Evolutionary conservation across 1,284 basidiomycete species (phyloP), one percentile per base, ranked within the genome.

Genomic region (Leucoagaricus sp.): DNA sequence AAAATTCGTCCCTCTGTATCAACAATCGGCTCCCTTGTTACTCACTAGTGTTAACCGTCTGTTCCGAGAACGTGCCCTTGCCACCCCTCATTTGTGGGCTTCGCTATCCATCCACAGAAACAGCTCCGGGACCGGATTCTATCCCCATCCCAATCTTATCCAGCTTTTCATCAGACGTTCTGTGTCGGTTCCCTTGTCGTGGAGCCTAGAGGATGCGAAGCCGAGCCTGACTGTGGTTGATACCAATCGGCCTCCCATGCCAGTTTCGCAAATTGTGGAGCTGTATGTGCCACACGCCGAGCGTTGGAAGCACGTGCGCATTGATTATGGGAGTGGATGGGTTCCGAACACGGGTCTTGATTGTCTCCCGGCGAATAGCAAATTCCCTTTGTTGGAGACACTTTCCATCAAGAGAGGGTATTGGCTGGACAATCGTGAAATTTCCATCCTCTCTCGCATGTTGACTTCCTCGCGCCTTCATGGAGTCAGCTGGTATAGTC

Each of bases 81-180:
- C 61, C 40, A 71, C 64, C 29, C 64, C 70, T 3, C 53, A 59
- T 6, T 49, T 72, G 5, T 72, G 72, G 71, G 56, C 64, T 12
- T 57, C 55, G 25, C 40, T 57, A n/a, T 45, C 63, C 61, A 15
- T 50, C 65, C 31, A 45, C 56, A 42, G 56, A 63, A 49, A 58
- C 58, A n/a, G 31, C 63, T 26, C 49, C 44, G 40, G 48, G 23
- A 13, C 56, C 21, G 19, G 60, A 4, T 65, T 60, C 42, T 52
- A 57, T 23, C 65, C 64, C 21, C 58, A 60, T 8, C 55, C 60
- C 9, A 23, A 51, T 33, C 57, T 67, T 49, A 57, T 67, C 29
- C 26, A 61, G 34, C 40, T 58, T 13, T 67, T 63, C 58, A 52
- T 67, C 25, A 53, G 55, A 26, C 63, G 65, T 23, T 61, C 63